Evolutionary conservation across 805 yeast genomes (phyloP), one percentile per base, ranked within the genome.

Genomic region (Candida dendrica): DNA sequence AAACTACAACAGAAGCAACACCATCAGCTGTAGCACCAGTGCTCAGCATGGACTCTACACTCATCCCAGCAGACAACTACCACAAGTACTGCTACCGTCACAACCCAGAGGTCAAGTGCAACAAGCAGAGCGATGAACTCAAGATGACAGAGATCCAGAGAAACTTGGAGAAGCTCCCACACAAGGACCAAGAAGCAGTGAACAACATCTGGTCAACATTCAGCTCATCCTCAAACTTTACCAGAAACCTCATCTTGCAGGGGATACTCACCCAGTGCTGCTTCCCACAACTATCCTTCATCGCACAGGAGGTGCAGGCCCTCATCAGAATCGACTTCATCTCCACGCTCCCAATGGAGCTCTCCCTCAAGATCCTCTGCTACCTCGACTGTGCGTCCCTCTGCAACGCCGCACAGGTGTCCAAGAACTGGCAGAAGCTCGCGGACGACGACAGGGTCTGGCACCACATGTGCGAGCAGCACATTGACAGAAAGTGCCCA

Each of bases 391-490:
- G 98, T 63, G 82, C 80, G 40, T 86, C 96, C n/a, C 72, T 93
- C 36, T 90, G 97, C 61, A 81, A 77, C 50, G 96, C 98, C 0
- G 95, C 97, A 0, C 95, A 84, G 64, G 98, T 93, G 2, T 84
- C 90, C 27, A 76, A 79, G 41, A 77, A 75, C 40, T 93, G 98
- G 98, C 81, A 86, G 58, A 67, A 68, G 43, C 67, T 93, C 44
- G 98, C 98, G 1, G 96, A 93, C 61, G 97, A 91, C 59, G 98
- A 93, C 57, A 67, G 95, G 39, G 97, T 93, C 3, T 93, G 98
- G 98, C 93, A 91, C 59, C 90, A 91, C 51, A 83, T 93, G 89
- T 93, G 98, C 59, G 96, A 89, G 59, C 98, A 93, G 64, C 98
- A 93, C 62, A 93, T 93, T 42, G 98, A 93, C 64, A 74, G 95